Conservation (phyloP, 805 yeast genomes). For the Saturnispora gosingensis region DNA sequence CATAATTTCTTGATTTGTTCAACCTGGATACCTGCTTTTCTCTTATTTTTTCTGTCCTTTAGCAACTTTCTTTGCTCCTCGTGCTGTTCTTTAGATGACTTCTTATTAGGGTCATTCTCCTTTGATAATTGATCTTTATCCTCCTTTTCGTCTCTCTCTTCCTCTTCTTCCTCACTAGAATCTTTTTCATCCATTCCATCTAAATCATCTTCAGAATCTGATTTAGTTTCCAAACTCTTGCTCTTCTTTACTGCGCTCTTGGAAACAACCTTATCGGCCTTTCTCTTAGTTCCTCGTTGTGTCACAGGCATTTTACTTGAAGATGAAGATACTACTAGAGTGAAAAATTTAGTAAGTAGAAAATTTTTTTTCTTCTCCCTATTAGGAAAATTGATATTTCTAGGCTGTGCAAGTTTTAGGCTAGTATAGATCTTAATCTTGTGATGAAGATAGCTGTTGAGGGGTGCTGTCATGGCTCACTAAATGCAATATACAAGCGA, state of each 20-base stretch:
- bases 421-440: neutral
- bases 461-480: slow-evolving; percentile 87
- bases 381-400: neutral
- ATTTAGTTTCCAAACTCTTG: slow-evolving; percentile 21
- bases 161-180: slow-evolving; percentile 27
- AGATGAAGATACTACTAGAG: neutral
- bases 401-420: neutral
- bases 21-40: slow-evolving; percentile 82
- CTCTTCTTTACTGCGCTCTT: slow-evolving; percentile 13
- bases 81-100: slow-evolving; percentile 57
- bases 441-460: slow-evolving; percentile 51
- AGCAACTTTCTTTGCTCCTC: slow-evolving; percentile 72
- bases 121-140: slow-evolving; percentile 19
- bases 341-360: neutral
- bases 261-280: slow-evolving; percentile 8
- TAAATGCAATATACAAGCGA: slow-evolving; percentile 45
- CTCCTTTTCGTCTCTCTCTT: slow-evolving; percentile 23
- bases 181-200: slow-evolving; percentile 21
- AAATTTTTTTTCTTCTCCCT: slow-evolving; percentile 1
- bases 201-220: slow-evolving; percentile 21
- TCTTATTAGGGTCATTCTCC: slow-evolving; percentile 28
- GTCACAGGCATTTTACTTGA: slow-evolving; percentile 14
- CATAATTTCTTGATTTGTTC: slow-evolving; percentile 78
- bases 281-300: slow-evolving; percentile 17
- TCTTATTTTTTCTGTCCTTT: slow-evolving; percentile 75